A percentile compares a stretch with the other conserved stretches of the same genome.
Evolutionary conservation across 495 filamentous ascomycete species (phyloP).

Genomic region (Podospora pseudopauciseta): DNA sequence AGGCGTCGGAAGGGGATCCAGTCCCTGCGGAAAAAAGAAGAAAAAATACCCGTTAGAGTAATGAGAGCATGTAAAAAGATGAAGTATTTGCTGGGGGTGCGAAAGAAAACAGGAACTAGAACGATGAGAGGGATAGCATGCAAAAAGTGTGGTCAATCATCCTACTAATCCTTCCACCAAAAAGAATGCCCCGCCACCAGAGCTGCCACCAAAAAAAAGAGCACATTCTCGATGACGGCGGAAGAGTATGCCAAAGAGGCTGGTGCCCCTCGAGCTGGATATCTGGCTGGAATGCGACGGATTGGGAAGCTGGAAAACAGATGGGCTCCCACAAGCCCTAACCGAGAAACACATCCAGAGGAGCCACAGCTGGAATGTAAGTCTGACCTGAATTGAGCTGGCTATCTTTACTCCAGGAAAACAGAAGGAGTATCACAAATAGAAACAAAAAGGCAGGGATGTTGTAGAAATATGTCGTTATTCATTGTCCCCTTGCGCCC

Average conservation of each 20-base stretch:
- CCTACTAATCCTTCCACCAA: background rate
- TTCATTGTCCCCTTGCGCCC: constrained; percentile 5
- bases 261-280: background rate
- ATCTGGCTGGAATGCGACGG: constrained; percentile 6
- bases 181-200: constrained; percentile 16
- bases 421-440: background rate
- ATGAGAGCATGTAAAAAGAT: too few relatives aligned
- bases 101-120: too few relatives aligned
- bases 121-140: background rate
- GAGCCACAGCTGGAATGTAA: background rate
- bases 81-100: too few relatives aligned
- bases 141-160: background rate
- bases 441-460: background rate
- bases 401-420: background rate
- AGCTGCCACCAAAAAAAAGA: constrained; percentile 3
- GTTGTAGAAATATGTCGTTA: constrained; percentile 1
- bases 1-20: too few relatives aligned
- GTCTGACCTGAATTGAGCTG: background rate
- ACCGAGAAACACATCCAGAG: background rate
- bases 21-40: too few relatives aligned
- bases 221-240: background rate
- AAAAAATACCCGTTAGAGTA: too few relatives aligned
- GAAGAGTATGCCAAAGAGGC: background rate
- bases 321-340: background rate
- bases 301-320: background rate